These are phyloP conservation scores for Fusarium sp. DNA, from an alignment of 2,329 filamentous ascomycete species.

Conservation along the genomic window DNA sequence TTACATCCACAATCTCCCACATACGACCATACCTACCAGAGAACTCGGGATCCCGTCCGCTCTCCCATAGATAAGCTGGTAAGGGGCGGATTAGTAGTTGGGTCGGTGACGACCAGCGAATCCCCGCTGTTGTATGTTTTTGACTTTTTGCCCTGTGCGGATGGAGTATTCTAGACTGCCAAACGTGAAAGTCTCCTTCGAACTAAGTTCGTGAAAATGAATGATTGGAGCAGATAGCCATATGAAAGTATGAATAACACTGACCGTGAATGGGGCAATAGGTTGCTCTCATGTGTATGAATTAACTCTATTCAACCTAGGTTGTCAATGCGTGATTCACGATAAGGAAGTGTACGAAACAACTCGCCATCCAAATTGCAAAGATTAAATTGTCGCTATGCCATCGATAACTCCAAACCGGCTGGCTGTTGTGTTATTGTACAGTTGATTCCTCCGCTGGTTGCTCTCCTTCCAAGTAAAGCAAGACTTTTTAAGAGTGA, in stretches of 20 bases:
- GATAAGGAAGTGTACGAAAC: not conserved
- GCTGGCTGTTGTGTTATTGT: not conserved
- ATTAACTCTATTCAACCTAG: not conserved
- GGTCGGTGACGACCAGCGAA: constrained; percentile 4
- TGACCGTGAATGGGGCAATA: not conserved
- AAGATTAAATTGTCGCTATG: not conserved
- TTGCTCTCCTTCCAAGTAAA: not conserved
- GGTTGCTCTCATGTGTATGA: not conserved
- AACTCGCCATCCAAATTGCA: not conserved
- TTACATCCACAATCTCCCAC: not conserved
- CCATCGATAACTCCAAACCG: not conserved
- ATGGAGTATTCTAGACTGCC: not conserved
- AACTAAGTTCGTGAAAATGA: not conserved
- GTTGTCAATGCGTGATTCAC: not conserved
- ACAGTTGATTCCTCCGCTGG: not conserved
- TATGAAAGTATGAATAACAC: not conserved
- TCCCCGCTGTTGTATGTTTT: constrained; percentile 6
- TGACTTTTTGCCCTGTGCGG: not conserved
- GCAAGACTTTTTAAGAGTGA: not conserved
- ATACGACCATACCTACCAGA: constrained; percentile 6
- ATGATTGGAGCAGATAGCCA: not conserved
- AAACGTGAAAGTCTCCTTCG: not conserved
- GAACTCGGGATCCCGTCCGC: constrained; percentile 1
- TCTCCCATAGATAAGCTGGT: constrained; percentile 4
- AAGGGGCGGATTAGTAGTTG: constrained; percentile 5